Conservation (phyloP, 352 stramenopile genomes). For the Globisporangium ultimum region DNA sequence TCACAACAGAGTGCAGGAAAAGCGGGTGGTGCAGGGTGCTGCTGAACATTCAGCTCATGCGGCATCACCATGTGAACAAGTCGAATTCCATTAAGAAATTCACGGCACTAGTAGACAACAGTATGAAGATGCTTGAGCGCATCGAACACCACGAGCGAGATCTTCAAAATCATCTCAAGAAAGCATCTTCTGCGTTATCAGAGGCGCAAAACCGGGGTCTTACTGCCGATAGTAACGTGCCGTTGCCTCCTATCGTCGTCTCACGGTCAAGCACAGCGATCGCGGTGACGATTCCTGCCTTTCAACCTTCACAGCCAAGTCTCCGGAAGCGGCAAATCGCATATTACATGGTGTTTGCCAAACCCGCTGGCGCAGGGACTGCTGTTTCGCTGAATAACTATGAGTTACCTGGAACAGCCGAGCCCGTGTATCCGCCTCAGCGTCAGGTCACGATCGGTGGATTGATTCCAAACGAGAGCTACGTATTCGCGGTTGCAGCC, state of each 20-base stretch:
- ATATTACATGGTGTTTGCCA: conserved; percentile 83
- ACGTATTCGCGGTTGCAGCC: conserved; percentile 80
- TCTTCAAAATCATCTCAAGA: conserved; percentile 18
- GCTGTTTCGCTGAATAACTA: conserved; percentile 77
- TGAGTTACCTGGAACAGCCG: conserved; percentile 53
- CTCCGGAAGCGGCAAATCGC: conserved; percentile 29
- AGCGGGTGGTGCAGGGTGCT: conserved; percentile 49
- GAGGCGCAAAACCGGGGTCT: neutral
- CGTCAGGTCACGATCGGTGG: conserved; percentile 40
- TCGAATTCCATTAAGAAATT: conserved; percentile 17
- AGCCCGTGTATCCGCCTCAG: conserved; percentile 30
- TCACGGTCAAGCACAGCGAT: conserved; percentile 51
- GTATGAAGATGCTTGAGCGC: conserved; percentile 37
- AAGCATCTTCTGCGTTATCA: neutral
- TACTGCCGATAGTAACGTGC: conserved; percentile 10
- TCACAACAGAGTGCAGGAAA: conserved; percentile 44
- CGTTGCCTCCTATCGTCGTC: conserved; percentile 45
- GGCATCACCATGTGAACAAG: conserved; percentile 2
- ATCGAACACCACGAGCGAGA: conserved; percentile 41
- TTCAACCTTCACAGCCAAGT: conserved; percentile 21
- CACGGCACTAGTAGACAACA: conserved; percentile 25
- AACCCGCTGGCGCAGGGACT: conserved; percentile 62
- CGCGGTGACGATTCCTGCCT: conserved; percentile 41
- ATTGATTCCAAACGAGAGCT: conserved; percentile 65
- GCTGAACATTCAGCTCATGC: conserved; percentile 42